Base-by-base conservation (phyloP, 495 filamentous ascomycete species). In the Talaromyces nanjingensis region DNA sequence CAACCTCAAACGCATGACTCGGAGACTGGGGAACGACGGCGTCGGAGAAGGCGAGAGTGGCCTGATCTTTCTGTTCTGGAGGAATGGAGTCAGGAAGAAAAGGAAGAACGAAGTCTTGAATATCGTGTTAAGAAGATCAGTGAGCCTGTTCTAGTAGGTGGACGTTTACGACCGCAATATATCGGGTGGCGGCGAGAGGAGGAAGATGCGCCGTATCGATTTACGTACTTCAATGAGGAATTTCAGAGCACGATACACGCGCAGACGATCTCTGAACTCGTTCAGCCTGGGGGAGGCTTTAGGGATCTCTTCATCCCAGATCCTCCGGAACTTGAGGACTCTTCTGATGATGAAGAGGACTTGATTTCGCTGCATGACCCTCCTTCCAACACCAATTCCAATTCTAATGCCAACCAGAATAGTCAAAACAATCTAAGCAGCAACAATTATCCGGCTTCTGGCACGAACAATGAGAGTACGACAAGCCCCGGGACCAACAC, bases 161-260 rank as follows among this genome's bases (percentile, higher is more conserved):
- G 94, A 7, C 84, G 94, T 61, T 72, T 98, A 59, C 86, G 94
- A 8, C 92, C 94, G 7, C 87, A 91, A 64, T 91, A 89, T 67
- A 74, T 76, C 60, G 79, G 81, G 5, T 98, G 94, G 94, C 91
- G 93, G 72, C 83, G 87, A 25, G 87, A 89, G 63, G 91, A 94
- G 67, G 92, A 97, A 42, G 96, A 97, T 59, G 87, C 87, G 1
- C 94, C 94, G 0, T 98, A 96, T 71, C 85, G 94, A 52, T 98
- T 96, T 71, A 98, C 94, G 2, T 98, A 98, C 69, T 98, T 98
- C 81, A 97, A 97, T 72, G 94, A 98, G 69, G 91, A 97, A 66
- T 91, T 98, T 64, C 87, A 88, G 56, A 92, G 89, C 69, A 98
- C 94, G 0, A 94, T 98, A 65, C 94, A 98, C 72, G 92, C 91